These are phyloP conservation scores for Geoglossum cookeanum DNA, from an alignment of 2,329 filamentous ascomycete species.

Conservation along the genomic window DNA sequence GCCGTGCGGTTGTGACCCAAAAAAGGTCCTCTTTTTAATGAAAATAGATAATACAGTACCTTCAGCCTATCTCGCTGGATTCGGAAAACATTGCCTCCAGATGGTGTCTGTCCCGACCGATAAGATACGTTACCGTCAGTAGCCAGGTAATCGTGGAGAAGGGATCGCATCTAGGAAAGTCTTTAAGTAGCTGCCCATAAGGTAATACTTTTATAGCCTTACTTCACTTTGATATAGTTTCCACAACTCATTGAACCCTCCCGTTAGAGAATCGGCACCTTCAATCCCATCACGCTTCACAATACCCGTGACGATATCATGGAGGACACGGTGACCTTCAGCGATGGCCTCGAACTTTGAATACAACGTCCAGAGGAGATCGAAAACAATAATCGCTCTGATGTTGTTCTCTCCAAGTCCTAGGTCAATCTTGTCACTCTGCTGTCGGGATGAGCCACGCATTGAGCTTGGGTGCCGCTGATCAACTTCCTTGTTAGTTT, in stretches of 20 bases:
- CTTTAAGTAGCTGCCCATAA: neutral
- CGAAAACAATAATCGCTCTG: constrained; percentile 69
- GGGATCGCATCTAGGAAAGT: constrained; percentile 46
- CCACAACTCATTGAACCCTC: constrained; percentile 93
- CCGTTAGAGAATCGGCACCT: constrained; percentile 48
- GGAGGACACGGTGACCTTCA: constrained; percentile 82
- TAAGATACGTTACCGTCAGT: constrained; percentile 61
- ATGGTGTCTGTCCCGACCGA: constrained; percentile 31
- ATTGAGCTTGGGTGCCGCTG: constrained; percentile 76
- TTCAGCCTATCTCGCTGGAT: constrained; percentile 5
- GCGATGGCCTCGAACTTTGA: constrained; percentile 95
- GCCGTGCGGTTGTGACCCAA: neutral
- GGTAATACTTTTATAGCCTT: constrained; percentile 5
- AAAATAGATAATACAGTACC: neutral
- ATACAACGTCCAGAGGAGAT: constrained; percentile 80
- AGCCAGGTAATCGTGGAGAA: constrained; percentile 90
- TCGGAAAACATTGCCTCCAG: constrained; percentile 30
- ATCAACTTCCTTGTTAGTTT: constrained; percentile 86
- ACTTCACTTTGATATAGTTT: constrained; percentile 88
- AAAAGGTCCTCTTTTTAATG: neutral
- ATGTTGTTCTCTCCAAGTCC: constrained; percentile 54
- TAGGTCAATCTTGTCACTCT: constrained; percentile 34
- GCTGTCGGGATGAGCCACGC: constrained; percentile 26
- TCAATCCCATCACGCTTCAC: constrained; percentile 56
- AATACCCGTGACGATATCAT: constrained; percentile 78